Evolutionary conservation across 805 yeast genomes (phyloP), one percentile per base, ranked within the genome.

Genomic region (Kregervanrija delftensis): DNA sequence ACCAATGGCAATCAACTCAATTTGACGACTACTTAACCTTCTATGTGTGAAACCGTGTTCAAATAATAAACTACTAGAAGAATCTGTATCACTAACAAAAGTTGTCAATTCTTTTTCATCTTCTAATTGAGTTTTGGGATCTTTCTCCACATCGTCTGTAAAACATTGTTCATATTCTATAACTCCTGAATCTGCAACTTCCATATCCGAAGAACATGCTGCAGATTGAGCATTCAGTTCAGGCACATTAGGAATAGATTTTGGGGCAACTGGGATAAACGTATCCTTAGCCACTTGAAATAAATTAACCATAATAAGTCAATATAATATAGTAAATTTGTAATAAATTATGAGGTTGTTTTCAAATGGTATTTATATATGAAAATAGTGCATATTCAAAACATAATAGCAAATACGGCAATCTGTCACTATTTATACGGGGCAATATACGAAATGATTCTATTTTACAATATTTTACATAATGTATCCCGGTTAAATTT

Each of bases 1-100:
- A 41, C 89, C 86, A 15, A 85, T 81, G 10, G 88, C 88, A 47
- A 85, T 78, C 43, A 85, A 69, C 56, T 83, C 86, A 16, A 85
- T 79, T 64, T 86, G 95, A 48, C 95, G 68, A 42, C 81, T 75
- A 48, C 71, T 64, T 43, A 85, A 43, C 28, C 40, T 61, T 22
- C 76, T 43, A 34, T 53, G 56, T 6, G 45, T 47, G 17, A 42
- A 34, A 14, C 56, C 56, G 17, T 36, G 36, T 43, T 44, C 52
- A 40, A 39, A 51, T 9, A 30, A n/a, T 9, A 35, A 16, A 16
- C 22, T 44, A 16, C 41, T 22, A 8, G 34, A 15, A 17, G 35
- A 11, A n/a, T 36, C n/a, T 8, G 42, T 12, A 37, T 39, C 41
- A 9, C 22, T 37, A 2, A 33, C 5, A 14, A 28, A 41, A 33